phyloP scores from a whole-genome alignment of 169 alveolate genomes.

The Miamiensis avidus region DNA sequence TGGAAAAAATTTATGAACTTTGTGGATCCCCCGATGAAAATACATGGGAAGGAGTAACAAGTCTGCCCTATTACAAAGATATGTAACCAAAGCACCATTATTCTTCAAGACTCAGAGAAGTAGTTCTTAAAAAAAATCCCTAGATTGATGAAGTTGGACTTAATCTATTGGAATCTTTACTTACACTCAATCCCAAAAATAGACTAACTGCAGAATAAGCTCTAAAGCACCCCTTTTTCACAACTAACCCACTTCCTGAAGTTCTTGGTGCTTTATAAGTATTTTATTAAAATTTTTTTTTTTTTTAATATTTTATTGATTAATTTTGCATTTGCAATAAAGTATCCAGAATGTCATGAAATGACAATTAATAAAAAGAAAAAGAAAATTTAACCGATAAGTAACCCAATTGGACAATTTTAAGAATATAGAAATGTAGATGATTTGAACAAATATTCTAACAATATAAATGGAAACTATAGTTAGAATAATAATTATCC shows the following conservation, averaged over 20 bases:
- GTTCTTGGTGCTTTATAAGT: constrained; percentile 2
- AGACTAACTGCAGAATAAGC: constrained; percentile 60
- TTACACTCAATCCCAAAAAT: constrained; percentile 58
- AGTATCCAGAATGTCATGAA: not conserved
- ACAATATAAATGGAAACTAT: too few species aligned
- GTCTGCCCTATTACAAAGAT: constrained; percentile 51
- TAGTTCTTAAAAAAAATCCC: constrained; percentile 13
- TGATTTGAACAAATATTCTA: too few species aligned
- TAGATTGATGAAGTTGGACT: constrained; percentile 39
- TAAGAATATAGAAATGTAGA: too few species aligned
- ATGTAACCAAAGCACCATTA: constrained; percentile 50
- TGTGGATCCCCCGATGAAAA: constrained; percentile 70
- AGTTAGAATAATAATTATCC: too few species aligned
- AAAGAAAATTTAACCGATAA: not conserved
- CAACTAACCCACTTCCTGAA: constrained; percentile 50
- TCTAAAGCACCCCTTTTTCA: constrained; percentile 58
- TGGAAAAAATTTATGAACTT: constrained; percentile 66
- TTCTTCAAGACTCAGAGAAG: constrained; percentile 38
- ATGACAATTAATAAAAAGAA: not conserved
- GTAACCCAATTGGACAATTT: too few species aligned
- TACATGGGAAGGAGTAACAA: constrained; percentile 67
- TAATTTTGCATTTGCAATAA: not conserved
- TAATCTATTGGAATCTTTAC: constrained; percentile 56
- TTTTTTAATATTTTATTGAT: too few species aligned
- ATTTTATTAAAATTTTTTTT: too few species aligned